Base-by-base conservation (phyloP, 75 land plant species). In the Sequoia sempervirens region DNA sequence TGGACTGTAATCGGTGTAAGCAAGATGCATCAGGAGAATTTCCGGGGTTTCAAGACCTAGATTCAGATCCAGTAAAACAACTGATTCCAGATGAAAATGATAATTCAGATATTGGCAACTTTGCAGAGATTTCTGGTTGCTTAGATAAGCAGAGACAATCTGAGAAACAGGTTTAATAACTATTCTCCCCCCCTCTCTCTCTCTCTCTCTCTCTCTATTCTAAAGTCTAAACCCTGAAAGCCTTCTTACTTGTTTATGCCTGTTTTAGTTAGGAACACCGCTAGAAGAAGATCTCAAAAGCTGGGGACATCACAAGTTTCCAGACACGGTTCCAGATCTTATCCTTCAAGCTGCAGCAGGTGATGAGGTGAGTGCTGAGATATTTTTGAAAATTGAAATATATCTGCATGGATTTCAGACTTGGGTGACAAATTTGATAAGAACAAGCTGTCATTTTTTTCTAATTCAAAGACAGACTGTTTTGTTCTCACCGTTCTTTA, bases 241-340 rank as follows among this genome's bases (percentile, higher is more conserved):
- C 47, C 58, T 56, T 38, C 52, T 58, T 7, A 38, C 61, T 12
- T 10, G 13, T 81, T 72, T 76, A 53, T 80, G 26, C 26, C n/a
- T 17, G n/a, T 83, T 86, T 84, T 89, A 97, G 99, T 79, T 97
- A 56, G 98, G 99, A 61, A 79, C 84, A 68, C 99, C 99, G 53
- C 79, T 88, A 11, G 99, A 97, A 84, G 99, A 97, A 82, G 99
- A 97, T 86, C 84, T 97, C 74, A 82, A 79, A 84, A 90, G 85
- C 83, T 97, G 99, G 99, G 99, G 93, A 15, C 99, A 97, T 91
- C 99, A 97, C 86, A 76, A 83, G 80, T 74, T 64, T 82, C 81
- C 93, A 38, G 50, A 82, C n/a, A 86, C 98, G 12, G 95, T 97
- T 54, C 99, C 99, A 85, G 99, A 97, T 90, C 73, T 85, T 18